phyloP scores from a whole-genome alignment of 257 asterid species.

The Capsicum baccatum region DNA sequence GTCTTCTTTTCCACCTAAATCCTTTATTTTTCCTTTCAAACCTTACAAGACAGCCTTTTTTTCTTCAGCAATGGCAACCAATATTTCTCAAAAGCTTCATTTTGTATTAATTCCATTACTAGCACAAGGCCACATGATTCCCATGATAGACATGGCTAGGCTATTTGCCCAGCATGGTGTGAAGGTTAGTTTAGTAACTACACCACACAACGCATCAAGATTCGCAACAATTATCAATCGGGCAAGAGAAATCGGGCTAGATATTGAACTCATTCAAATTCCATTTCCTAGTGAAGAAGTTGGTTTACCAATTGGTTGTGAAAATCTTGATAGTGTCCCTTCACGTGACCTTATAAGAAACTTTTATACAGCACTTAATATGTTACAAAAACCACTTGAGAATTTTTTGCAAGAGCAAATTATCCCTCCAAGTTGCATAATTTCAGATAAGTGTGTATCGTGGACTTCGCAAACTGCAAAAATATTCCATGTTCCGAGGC shows the following conservation, averaged over 20 bases:
- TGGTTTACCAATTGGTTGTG: slow-evolving; percentile 72
- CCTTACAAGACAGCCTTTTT: neutral
- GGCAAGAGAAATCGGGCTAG: slow-evolving; percentile 45
- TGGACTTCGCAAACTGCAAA: slow-evolving; percentile 68
- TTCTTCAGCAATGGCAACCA: neutral
- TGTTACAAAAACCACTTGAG: slow-evolving; percentile 59
- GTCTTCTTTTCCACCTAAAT: neutral
- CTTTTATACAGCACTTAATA: slow-evolving; percentile 56
- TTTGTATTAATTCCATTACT: slow-evolving; percentile 44
- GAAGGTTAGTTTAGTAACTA: slow-evolving; percentile 55
- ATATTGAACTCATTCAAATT: slow-evolving; percentile 50
- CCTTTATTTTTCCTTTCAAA: neutral
- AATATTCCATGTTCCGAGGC: slow-evolving; percentile 56
- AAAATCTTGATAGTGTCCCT: slow-evolving; percentile 76
- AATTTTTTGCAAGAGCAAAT: slow-evolving; percentile 29
- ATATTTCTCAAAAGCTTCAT: slow-evolving; percentile 33
- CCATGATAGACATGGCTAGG: slow-evolving; percentile 61
- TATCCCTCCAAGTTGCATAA: slow-evolving; percentile 71
- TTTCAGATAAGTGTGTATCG: slow-evolving; percentile 71
- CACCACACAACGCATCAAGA: slow-evolving; percentile 64
- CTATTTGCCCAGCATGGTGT: slow-evolving; percentile 54
- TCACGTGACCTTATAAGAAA: slow-evolving; percentile 54
- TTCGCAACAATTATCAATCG: slow-evolving; percentile 46
- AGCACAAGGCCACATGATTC: slow-evolving; percentile 64
- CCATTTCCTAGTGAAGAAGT: slow-evolving; percentile 65